A percentile compares a stretch with the other conserved stretches of the same genome.
Conservation (phyloP, 495 filamentous ascomycete genomes). For the Trichodelitschia bisporula region DNA sequence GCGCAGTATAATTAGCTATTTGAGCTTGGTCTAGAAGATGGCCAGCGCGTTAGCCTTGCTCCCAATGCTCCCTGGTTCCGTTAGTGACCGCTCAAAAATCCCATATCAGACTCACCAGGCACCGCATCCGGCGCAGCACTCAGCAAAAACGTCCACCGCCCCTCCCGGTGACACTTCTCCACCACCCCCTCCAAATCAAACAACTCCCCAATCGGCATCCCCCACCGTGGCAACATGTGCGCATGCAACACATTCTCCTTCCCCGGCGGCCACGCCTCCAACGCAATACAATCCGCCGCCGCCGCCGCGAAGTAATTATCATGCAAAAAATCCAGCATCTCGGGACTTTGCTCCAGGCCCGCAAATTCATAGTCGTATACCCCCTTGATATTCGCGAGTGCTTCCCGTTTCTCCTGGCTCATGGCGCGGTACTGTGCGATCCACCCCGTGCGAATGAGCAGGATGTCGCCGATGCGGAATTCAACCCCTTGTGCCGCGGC, state of each 20-base stretch:
- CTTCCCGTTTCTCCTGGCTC: too few species aligned
- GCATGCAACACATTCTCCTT: slow-evolving; percentile 38
- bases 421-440: too few species aligned
- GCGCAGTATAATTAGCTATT: too few species aligned
- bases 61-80: too few species aligned
- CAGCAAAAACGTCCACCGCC: slow-evolving; percentile 46
- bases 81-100: too few species aligned
- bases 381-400: too few species aligned
- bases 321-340: slow-evolving; percentile 35
- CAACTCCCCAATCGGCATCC: slow-evolving; percentile 34
- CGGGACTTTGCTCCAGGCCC: too few species aligned
- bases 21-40: too few species aligned
- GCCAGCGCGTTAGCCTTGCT: too few species aligned
- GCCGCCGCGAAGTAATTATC: slow-evolving; percentile 42
- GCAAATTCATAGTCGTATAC: too few species aligned
- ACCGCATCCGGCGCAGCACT: too few species aligned
- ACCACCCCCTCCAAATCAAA: slow-evolving; percentile 30
- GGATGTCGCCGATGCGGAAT: slow-evolving; percentile 37
- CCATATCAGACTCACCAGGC: too few species aligned
- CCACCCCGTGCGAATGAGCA: slow-evolving; percentile 43
- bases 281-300: slow-evolving; percentile 32
- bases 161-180: slow-evolving; percentile 21
- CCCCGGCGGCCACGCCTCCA: slow-evolving; percentile 33
- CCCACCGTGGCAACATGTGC: slow-evolving; percentile 40
- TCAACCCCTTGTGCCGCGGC: slow-evolving; percentile 28